Conservation (phyloP, 2,329 filamentous ascomycete species). For the Pseudogymnoascus sp. region DNA sequence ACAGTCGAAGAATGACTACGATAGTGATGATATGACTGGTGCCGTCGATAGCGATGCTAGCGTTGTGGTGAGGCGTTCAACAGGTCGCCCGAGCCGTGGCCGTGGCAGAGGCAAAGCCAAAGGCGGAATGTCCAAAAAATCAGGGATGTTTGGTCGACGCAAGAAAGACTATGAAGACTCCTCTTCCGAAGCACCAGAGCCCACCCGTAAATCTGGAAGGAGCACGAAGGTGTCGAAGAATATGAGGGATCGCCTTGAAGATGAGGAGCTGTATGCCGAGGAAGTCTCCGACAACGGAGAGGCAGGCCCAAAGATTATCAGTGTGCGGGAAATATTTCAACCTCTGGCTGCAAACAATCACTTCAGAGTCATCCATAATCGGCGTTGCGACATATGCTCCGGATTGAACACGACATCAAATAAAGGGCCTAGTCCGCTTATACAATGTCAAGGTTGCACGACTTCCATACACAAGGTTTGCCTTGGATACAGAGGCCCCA, state of each 20-base stretch:
- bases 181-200: conserved; percentile 18
- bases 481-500: conserved; percentile 61
- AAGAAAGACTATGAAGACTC: conserved; percentile 2
- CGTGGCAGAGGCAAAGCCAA: conserved; percentile 12
- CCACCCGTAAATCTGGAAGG: conserved; percentile 30
- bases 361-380: conserved; percentile 65
- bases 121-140: neutral
- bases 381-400: conserved; percentile 65
- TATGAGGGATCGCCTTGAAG: conserved; percentile 43
- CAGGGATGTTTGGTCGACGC: neutral
- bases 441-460: conserved; percentile 89
- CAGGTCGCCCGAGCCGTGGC: conserved; percentile 9
- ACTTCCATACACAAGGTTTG: conserved; percentile 77
- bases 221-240: conserved; percentile 27
- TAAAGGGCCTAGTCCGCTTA: conserved; percentile 55
- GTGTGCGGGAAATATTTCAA: conserved; percentile 69
- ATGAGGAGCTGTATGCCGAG: conserved; percentile 41
- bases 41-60: neutral
- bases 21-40: neutral
- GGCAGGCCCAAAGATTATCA: conserved; percentile 47
- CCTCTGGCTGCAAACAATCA: conserved; percentile 50
- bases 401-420: conserved; percentile 43
- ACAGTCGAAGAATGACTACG: neutral
- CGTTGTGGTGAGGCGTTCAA: conserved; percentile 3
- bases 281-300: conserved; percentile 36